Evolutionary conservation across 768 basidiomycete species (phyloP).

Genomic region (Mycena vulgaris): DNA sequence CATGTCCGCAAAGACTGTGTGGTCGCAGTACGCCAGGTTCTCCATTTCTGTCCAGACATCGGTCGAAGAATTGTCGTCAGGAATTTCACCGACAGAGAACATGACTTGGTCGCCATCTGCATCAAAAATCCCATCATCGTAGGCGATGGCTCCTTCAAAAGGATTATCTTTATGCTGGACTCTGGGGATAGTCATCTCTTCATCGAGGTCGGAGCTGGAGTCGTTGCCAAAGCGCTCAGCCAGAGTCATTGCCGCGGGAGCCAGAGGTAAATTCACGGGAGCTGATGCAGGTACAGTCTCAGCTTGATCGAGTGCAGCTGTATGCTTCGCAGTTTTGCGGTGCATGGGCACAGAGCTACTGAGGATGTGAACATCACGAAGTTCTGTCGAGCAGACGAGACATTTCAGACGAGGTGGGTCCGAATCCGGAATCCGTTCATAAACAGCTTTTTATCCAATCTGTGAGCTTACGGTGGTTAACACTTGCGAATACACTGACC

Average conservation of each 20-base stretch:
- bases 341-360: not conserved
- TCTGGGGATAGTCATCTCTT: not conserved
- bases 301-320: not conserved
- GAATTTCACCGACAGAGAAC: slow-evolving; percentile 1
- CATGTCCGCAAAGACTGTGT: slow-evolving; percentile 4
- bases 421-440: not conserved
- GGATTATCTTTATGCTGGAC: not conserved
- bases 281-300: not conserved
- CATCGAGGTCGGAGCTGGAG: not conserved
- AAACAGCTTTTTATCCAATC: not conserved
- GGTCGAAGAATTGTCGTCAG: not conserved
- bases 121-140: not conserved
- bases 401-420: not conserved
- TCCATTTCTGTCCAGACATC: not conserved
- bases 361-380: not conserved
- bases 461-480: not conserved
- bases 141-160: not conserved
- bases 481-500: not conserved
- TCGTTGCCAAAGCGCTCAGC: not conserved
- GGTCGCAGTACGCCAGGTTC: slow-evolving; percentile 3
- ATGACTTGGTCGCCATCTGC: not conserved
- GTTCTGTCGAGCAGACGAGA: not conserved
- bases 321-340: not conserved
- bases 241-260: not conserved
- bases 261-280: not conserved